Evolutionary conservation across 305 asterid species (phyloP).

Genomic region (Solanum aculeatissimum): DNA sequence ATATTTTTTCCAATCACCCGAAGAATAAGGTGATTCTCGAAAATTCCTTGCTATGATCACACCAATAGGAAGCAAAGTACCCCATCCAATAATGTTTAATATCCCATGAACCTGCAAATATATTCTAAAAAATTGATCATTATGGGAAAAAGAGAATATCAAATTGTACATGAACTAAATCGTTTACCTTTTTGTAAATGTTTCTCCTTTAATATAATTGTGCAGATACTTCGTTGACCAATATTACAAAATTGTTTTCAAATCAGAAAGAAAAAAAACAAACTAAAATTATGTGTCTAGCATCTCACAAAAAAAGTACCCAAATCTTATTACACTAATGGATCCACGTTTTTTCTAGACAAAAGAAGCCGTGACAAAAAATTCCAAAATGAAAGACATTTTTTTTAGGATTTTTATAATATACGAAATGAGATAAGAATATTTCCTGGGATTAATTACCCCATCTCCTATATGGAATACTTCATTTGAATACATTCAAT

Average conservation of each 20-base stretch:
- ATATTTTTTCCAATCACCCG: constrained; percentile 13
- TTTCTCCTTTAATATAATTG: too few species aligned
- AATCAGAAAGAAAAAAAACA: too few species aligned
- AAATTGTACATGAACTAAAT: too few species aligned
- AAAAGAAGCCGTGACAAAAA: too few species aligned
- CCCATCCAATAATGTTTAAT: constrained; percentile 53
- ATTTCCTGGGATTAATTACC: neutral
- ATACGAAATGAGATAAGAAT: neutral
- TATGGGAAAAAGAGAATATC: neutral
- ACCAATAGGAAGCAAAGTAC: constrained; percentile 39
- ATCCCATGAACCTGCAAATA: constrained; percentile 40
- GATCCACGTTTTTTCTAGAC: neutral
- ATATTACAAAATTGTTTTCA: too few species aligned
- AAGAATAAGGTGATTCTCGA: too few species aligned
- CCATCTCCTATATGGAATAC: neutral
- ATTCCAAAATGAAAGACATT: neutral
- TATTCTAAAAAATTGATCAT: neutral
- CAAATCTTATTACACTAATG: neutral
- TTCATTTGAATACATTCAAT: too few species aligned
- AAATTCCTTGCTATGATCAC: constrained; percentile 39
- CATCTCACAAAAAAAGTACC: neutral
- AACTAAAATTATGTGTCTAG: neutral
- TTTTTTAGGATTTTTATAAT: neutral
- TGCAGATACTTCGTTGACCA: too few species aligned
- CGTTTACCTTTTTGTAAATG: too few species aligned